Conservation (phyloP, 805 yeast genomes). For the Ogataea zsoltii region DNA sequence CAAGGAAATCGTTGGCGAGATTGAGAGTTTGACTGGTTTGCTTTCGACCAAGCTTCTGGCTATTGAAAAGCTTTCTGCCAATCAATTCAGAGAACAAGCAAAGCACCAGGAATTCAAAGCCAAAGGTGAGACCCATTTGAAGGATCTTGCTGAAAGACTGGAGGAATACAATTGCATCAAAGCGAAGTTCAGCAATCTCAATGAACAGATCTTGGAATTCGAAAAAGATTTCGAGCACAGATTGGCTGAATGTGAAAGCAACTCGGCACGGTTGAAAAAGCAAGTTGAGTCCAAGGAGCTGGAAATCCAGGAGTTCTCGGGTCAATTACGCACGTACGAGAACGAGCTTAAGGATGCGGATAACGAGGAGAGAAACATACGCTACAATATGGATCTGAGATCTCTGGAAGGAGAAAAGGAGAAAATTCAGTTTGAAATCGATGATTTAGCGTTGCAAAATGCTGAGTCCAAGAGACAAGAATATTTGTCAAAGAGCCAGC, state of each 20-base stretch:
- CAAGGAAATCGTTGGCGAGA: conserved; percentile 13
- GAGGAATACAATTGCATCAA: conserved; percentile 41
- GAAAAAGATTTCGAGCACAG: conserved; percentile 18
- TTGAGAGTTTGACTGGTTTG: conserved; percentile 23
- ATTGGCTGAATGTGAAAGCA: conserved; percentile 16
- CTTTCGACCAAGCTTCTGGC: conserved; percentile 3
- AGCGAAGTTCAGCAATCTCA: conserved; percentile 40
- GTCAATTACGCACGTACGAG: conserved; percentile 63
- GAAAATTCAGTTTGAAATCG: conserved; percentile 26
- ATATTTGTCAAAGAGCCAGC: conserved; percentile 58
- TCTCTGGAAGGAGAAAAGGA: conserved; percentile 40
- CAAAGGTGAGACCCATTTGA: conserved; percentile 25
- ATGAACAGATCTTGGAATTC: conserved; percentile 44
- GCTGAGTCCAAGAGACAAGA: conserved; percentile 59
- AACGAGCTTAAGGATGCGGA: conserved; percentile 52
- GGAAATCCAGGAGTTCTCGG: conserved; percentile 29
- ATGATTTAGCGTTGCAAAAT: conserved; percentile 39
- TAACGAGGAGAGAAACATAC: conserved; percentile 60
- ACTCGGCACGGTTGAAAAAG: conserved; percentile 13
- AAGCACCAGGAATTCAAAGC: conserved; percentile 15
- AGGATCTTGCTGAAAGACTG: conserved; percentile 17
- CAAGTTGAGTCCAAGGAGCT: conserved; percentile 31
- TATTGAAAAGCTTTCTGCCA: conserved; percentile 18
- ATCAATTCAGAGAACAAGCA: conserved; percentile 10
- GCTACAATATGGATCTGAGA: conserved; percentile 45